phyloP scores from a whole-genome alignment of 163 green algal genomes.

The Smithsoniella earleae region DNA sequence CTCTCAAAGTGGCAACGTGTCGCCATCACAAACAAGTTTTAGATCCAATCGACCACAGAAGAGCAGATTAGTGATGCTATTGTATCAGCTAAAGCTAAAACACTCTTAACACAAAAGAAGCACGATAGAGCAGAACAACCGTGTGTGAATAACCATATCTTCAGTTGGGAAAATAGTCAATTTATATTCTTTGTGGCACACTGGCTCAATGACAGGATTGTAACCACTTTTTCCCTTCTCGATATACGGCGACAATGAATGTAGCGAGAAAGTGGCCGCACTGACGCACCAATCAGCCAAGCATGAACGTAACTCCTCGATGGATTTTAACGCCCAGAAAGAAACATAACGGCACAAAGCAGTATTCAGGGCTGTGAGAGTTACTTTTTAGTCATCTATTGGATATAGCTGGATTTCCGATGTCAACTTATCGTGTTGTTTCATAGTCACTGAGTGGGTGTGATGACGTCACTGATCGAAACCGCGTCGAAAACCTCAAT shows the following conservation, averaged over 20 bases:
- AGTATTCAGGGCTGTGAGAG: too few species aligned
- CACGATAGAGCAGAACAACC: too few species aligned
- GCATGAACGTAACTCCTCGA: too few species aligned
- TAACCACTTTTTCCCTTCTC: neutral
- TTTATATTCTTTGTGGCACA: neutral
- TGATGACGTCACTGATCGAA: too few species aligned
- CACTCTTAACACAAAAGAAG: neutral
- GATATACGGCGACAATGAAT: neutral
- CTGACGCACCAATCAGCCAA: too few species aligned
- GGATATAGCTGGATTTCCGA: too few species aligned
- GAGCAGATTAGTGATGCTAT: neutral
- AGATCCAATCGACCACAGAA: neutral
- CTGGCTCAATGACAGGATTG: neutral
- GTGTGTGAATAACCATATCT: neutral
- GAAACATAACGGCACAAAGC: too few species aligned
- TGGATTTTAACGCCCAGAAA: too few species aligned
- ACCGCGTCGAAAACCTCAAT: too few species aligned
- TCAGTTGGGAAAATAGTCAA: neutral
- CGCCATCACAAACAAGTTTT: slow-evolving; percentile 45
- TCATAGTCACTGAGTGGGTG: too few species aligned
- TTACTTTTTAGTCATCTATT: too few species aligned
- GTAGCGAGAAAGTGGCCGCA: neutral
- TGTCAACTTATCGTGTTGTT: too few species aligned
- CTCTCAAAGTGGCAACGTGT: slow-evolving; percentile 84
- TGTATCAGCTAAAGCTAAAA: neutral